Base-by-base conservation (phyloP, 345 rosid species). In the Crucihimalaya himalaica region DNA sequence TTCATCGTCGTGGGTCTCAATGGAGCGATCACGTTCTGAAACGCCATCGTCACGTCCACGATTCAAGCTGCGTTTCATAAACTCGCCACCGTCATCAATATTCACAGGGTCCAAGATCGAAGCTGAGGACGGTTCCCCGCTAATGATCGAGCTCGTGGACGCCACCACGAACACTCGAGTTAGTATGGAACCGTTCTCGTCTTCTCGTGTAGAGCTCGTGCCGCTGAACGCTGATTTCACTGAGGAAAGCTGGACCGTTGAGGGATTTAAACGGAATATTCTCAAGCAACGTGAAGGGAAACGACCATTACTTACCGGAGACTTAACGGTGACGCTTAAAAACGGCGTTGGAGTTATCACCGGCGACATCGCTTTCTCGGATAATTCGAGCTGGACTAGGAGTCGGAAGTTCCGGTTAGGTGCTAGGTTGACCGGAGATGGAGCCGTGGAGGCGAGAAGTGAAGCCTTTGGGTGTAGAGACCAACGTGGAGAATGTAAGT, bases 401-500 rank as follows among this genome's bases (percentile, higher is more conserved):
- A 83, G 97, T 52, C 12, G 97, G 27, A 84, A 70, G 68, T 95
- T 95, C 80, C 80, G 92, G 74, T 46, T 95, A 62, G 99, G 96
- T 34, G 99, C 87, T 61, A 83, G 68, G 42, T 46, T 79, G 12
- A 28, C 75, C 46, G 83, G 74, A 42, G 78, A 71, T 47, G 92
- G 77, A 59, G 78, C 78, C 16, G 68, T 73, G 67, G 97, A 88
- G 72, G 97, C 87, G 10, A 79, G 69, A 60, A 95, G 97, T 19
- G 80, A 80, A 71, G 83, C 90, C 4, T 90, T 95, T 20, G 50
- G 70, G 1, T 97, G 91, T 58, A 88, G 84, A 83, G 99, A 95
- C 74, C 94, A 88, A 35, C 85, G 97, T 0, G 99, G 99, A 60
- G 96, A 86, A 72, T 20, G 99, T 95, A 83, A 83, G 91, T 80